Base-by-base conservation (phyloP, 179 eudicot genomes). In the Silene noctiflora region DNA sequence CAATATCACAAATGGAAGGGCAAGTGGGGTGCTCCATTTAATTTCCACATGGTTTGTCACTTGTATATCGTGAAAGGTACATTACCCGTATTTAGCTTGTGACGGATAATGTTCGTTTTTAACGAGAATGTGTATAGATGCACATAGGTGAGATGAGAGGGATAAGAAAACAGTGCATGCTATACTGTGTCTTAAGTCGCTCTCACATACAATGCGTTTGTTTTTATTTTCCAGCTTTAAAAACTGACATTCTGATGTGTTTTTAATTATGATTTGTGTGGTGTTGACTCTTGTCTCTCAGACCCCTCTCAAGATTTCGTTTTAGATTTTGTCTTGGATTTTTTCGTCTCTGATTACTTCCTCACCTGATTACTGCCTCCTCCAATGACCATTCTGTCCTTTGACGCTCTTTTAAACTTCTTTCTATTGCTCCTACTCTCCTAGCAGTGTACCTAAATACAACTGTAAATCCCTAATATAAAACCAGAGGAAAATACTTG, bases 241-340 rank as follows among this genome's bases (percentile, higher is more conserved):
- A 17, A 8, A 10, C 58, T 63, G 20, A 58, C 60, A 60, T 68
- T 60, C 21, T 60, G 27, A 29, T 33, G 13, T 20, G 2, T 71
- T 53, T 53, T 64, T 44, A 55, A 42, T 48, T 56, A 5, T 25
- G 7, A 33, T 10, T 14, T 71, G 17, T 66, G 71, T 60, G 46
- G 63, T 46, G 78, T 72, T 72, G 76, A 65, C 69, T 22, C 71
- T 39, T 58, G 42, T 48, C 13, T 62, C 42, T 9, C 39, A n/a
- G 24, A 25, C 63, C 11, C 73, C 20, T 44, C 68, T 22, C 25
- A 12, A 51, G 73, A 67, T 81, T 71, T 77, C 73, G 31, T n/a
- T 6, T 60, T 81, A 77, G 83, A 81, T 81, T 77, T 81, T 73
- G 83, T 77, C 35, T 81, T 81, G 72, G 72, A 81, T 81, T 74